These are phyloP conservation scores for Psidium friedrichsthalianum DNA, from an alignment of 345 rosid species.

Conservation along the genomic window DNA sequence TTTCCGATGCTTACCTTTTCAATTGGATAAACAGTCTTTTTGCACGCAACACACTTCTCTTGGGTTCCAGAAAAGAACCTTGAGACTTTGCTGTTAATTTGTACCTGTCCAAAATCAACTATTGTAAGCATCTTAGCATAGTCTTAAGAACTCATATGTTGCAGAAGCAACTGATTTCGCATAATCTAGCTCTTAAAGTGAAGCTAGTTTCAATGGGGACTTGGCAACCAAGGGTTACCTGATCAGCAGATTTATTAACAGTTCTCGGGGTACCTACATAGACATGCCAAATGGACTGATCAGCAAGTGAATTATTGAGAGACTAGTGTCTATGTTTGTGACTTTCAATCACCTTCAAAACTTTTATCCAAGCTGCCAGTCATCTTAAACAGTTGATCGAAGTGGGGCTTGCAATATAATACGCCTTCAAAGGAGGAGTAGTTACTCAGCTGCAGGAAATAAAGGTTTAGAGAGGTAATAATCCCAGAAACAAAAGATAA, in stretches of 20 bases:
- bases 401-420: constrained; percentile 75
- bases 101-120: constrained; percentile 15
- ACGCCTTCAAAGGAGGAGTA: constrained; percentile 67
- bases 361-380: constrained; percentile 74
- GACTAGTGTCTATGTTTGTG: neutral
- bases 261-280: constrained; percentile 45
- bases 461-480: neutral
- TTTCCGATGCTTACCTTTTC: constrained; percentile 37
- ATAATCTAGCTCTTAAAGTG: neutral
- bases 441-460: constrained; percentile 39
- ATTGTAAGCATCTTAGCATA: neutral
- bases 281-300: neutral
- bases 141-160: neutral
- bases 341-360: constrained; percentile 39
- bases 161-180: neutral
- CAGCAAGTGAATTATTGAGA: neutral
- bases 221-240: constrained; percentile 19
- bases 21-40: constrained; percentile 62
- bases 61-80: constrained; percentile 71
- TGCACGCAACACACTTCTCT: constrained; percentile 68
- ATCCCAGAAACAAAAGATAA: neutral
- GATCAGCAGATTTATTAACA: constrained; percentile 37
- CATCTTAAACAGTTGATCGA: constrained; percentile 64
- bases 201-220: neutral
- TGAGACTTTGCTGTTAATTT: constrained; percentile 45